phyloP scores from a whole-genome alignment of 768 basidiomycete genomes.

The Agaricus sinodeliciosus region DNA sequence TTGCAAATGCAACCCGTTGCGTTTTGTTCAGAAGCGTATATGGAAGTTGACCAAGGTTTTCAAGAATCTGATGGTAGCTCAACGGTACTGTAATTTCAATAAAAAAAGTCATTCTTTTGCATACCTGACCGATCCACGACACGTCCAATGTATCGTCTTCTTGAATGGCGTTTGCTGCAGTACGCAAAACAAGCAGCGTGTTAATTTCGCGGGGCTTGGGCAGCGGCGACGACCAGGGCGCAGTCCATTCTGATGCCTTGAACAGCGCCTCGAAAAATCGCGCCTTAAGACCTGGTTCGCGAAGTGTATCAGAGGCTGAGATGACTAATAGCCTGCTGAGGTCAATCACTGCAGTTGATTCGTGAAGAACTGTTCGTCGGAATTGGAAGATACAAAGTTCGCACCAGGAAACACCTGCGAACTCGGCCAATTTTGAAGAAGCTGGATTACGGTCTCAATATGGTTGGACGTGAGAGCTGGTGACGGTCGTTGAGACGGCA shows the following conservation, averaged over 20 bases:
- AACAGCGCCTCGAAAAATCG: slow-evolving; percentile 59
- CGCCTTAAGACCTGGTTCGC: slow-evolving; percentile 34
- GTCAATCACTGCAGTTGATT: slow-evolving; percentile 62
- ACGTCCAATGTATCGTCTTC: slow-evolving; percentile 40
- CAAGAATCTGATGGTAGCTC: slow-evolving; percentile 42
- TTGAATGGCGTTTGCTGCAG: slow-evolving; percentile 73
- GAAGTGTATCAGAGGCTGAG: slow-evolving; percentile 49
- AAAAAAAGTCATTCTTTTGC: slow-evolving; percentile 5
- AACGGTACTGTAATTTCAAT: slow-evolving; percentile 7
- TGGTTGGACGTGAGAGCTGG: slow-evolving; percentile 38
- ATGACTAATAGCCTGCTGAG: slow-evolving; percentile 71
- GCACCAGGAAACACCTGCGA: slow-evolving; percentile 68
- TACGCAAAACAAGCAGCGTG: slow-evolving; percentile 70
- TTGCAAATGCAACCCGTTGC: slow-evolving; percentile 73
- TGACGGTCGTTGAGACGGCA: slow-evolving; percentile 24
- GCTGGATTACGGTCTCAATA: slow-evolving; percentile 52
- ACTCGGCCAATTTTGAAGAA: slow-evolving; percentile 71
- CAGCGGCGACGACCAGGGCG: slow-evolving; percentile 47
- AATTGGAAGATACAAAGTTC: slow-evolving; percentile 11
- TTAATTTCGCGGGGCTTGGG: slow-evolving; percentile 81
- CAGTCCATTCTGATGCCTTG: slow-evolving; percentile 59
- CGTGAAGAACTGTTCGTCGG: background rate
- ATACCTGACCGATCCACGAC: slow-evolving; percentile 47
- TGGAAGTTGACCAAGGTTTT: slow-evolving; percentile 40
- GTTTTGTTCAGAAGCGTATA: slow-evolving; percentile 56